phyloP scores from a whole-genome alignment of 768 basidiomycete species.

The Dioszegia hungarica region DNA sequence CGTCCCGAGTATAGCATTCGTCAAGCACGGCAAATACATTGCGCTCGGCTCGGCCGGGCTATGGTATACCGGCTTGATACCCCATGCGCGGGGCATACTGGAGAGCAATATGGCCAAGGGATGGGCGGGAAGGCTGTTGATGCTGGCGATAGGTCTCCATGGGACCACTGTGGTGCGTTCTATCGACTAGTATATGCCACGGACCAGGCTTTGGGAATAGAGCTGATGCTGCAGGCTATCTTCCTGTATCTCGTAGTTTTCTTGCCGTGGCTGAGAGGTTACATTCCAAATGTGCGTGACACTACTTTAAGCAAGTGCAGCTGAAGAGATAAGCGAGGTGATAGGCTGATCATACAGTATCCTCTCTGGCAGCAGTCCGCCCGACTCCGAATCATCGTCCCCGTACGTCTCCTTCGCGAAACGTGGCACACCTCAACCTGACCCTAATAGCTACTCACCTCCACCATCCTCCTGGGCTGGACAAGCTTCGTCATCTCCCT shows the following conservation, averaged over 20 bases:
- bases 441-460: conserved; percentile 28
- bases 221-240: conserved; percentile 26
- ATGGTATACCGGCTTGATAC: conserved; percentile 26
- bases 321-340: neutral
- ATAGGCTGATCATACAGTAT: conserved; percentile 28
- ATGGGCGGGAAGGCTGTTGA: conserved; percentile 11
- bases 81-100: neutral
- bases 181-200: neutral
- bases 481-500: conserved; percentile 35
- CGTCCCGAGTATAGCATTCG: conserved; percentile 5
- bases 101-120: neutral
- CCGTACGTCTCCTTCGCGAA: conserved; percentile 11
- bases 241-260: conserved; percentile 48
- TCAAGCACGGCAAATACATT: conserved; percentile 46
- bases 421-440: neutral
- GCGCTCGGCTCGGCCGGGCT: conserved; percentile 25
- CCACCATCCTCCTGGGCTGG: conserved; percentile 40
- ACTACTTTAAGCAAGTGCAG: neutral
- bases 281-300: conserved; percentile 46
- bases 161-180: conserved; percentile 34
- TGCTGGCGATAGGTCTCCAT: conserved; percentile 28
- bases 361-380: conserved; percentile 45
- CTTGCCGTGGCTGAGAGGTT: conserved; percentile 42
- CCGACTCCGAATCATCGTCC: conserved; percentile 37
- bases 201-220: no score